Base-by-base conservation (phyloP, 2,329 filamentous ascomycete genomes). In the Fusarium sp. region DNA sequence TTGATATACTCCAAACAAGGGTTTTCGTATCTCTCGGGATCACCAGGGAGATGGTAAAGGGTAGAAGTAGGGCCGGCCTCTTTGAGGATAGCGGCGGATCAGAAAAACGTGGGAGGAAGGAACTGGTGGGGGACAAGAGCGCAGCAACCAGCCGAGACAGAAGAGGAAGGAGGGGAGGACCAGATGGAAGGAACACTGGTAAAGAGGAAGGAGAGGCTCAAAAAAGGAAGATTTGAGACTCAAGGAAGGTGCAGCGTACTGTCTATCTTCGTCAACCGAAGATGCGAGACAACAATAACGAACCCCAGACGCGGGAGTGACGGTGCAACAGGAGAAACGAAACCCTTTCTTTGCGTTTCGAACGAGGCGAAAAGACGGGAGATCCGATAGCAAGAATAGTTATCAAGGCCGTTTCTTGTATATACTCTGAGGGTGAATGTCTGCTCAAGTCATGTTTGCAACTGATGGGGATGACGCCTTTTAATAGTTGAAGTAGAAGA, bases 301-400 rank as follows among this genome's bases (percentile, higher is more conserved):
- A 64, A 61, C 60, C 51, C 70, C 45, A 71, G 65, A 68, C 64
- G 62, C 67, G 73, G 72, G 65, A 74, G 67, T 63, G 67, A 71
- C 61, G 70, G 73, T 75, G 73, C 48, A 75, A 67, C 72, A 59
- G 51, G 42, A 54, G 58, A 52, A 55, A 41, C 41, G 59, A 52
- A 52, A 37, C 40, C 37, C 45, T n/a, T 34, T 51, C 46, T 63
- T 67, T 73, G 67, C 63, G 73, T 74, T 48, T 62, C 53, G 65
- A 62, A 72, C 59, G 70, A 61, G 56, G 57, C 55, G 61, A 60
- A 37, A 53, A 47, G 46, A 66, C 61, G 62, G 56, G 51, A 66
- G 37, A 67, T 60, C 40, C 9, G 61, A 55, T 49, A 42, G 46
- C 25, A 48, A 34, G 30, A 51, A 57, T 34, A 42, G 37, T 34